phyloP scores from a whole-genome alignment of 495 filamentous ascomycete species.

The Penicillium dipodomyicola region DNA sequence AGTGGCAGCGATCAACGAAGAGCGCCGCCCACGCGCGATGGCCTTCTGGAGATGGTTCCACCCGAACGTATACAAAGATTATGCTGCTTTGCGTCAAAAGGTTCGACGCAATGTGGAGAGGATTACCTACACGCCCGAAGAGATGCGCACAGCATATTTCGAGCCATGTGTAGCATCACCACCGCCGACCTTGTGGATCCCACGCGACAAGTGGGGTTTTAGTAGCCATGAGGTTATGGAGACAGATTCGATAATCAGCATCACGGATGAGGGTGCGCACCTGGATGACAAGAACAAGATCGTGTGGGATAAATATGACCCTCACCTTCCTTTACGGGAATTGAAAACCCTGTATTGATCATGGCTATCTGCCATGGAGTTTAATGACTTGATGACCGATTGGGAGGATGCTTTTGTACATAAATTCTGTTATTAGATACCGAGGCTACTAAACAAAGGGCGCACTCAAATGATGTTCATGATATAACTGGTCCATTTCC shows the following conservation, averaged over 20 bases:
- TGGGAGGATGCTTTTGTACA: neutral
- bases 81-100: conserved; percentile 63
- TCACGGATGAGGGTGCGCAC: conserved; percentile 64
- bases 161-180: conserved; percentile 63
- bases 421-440: neutral
- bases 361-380: neutral
- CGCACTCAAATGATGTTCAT: neutral
- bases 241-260: conserved; percentile 50
- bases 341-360: conserved; percentile 40
- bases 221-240: conserved; percentile 61
- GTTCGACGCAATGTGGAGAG: conserved; percentile 59
- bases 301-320: conserved; percentile 53
- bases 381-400: conserved; percentile 7
- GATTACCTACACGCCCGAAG: conserved; percentile 53
- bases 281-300: conserved; percentile 62
- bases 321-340: conserved; percentile 40
- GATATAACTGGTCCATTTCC: neutral
- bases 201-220: conserved; percentile 63
- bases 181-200: conserved; percentile 67
- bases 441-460: neutral
- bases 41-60: conserved; percentile 67
- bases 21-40: conserved; percentile 24
- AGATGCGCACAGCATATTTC: conserved; percentile 58
- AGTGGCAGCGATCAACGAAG: conserved; percentile 24
- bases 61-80: conserved; percentile 73